phyloP scores from a whole-genome alignment of 805 yeast species.

The Danielia oregonensis region DNA sequence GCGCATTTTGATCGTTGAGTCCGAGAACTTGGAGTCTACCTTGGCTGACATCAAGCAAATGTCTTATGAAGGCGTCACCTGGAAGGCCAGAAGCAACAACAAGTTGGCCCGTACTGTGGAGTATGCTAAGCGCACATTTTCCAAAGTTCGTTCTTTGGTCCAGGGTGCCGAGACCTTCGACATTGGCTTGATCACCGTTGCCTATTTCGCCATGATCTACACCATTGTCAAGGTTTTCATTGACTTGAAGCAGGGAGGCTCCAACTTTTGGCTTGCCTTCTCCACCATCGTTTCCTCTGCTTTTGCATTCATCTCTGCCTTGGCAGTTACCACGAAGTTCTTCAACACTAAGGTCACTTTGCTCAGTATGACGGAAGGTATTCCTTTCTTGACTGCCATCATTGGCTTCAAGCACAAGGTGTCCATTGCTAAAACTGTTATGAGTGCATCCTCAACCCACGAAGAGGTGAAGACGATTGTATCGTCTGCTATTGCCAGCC shows the following conservation, averaged over 20 bases:
- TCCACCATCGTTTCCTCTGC: conserved; percentile 75
- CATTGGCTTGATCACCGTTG: conserved; percentile 70
- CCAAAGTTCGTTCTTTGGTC: conserved; percentile 43
- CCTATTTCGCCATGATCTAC: conserved; percentile 85
- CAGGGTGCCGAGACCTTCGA: conserved; percentile 83
- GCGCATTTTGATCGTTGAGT: conserved; percentile 37
- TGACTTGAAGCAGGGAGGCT: conserved; percentile 75
- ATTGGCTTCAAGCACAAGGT: conserved; percentile 90
- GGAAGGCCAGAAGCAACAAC: conserved; percentile 60
- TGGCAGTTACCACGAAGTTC: conserved; percentile 52
- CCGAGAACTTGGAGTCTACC: conserved; percentile 22
- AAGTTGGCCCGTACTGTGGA: conserved; percentile 56
- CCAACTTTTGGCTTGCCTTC: conserved; percentile 83
- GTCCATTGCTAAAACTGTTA: conserved; percentile 59
- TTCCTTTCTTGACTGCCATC: conserved; percentile 89
- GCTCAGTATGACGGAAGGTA: conserved; percentile 78
- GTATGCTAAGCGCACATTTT: conserved; percentile 38
- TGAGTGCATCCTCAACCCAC: conserved; percentile 34
- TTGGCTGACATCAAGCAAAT: conserved; percentile 24
- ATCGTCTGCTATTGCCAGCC: conserved; percentile 38
- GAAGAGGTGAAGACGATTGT: conserved; percentile 42
- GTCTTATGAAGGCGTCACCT: conserved; percentile 44
- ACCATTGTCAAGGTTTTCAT: conserved; percentile 70
- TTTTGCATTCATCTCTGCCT: conserved; percentile 79
- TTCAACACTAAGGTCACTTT: conserved; percentile 64